Evolutionary conservation across 495 filamentous ascomycete genomes (phyloP), one percentile per base, ranked within the genome.

Genomic region (Penicillium goetzii): DNA sequence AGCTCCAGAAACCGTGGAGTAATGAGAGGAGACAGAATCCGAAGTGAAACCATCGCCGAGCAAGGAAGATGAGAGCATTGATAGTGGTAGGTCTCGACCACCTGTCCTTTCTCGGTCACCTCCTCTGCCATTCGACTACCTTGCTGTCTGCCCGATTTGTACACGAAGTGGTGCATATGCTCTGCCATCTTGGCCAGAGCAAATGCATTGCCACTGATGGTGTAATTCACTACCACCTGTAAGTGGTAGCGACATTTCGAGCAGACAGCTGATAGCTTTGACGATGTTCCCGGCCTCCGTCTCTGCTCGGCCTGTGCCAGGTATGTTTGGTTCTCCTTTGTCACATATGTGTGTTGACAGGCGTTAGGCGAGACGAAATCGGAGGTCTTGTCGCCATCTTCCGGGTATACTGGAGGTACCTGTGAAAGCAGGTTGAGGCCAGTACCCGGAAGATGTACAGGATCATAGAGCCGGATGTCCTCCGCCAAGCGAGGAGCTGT

Each of bases 31-130:
- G 80, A 80, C 49, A 80, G 73, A 14, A 88, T 74, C 17, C 80
- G 78, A 50, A 93, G 77, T 2, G 75, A 75, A n/a, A 90, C 73
- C 50, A 75, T 75, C 23, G 83, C 81, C 1, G 81, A 70, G 64
- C 90, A 92, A 26, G 75, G 70, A 17, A 75, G 64, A 19, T 82
- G 76, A 0, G 87, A 87, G 73, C 92, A 96, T 61, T 77, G 74
- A 69, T 88, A 93, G 33, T 70, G 61, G 53, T 77, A 81, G 17
- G 74, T 72, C 64, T 82, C 80, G 2, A 67, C 72, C 15, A 63
- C 56, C 64, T 80, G 78, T 17, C 76, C 77, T 25, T 73, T 74
- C 17, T 62, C 19, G 19, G 74, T 78, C 30, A 69, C 49, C 36
- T 77, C 74, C 15, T 68, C 67, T 2, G 57, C 25, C 10, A 65